Conservation (phyloP, 2,329 filamentous ascomycete genomes). For the Coniochaeta sp. region DNA sequence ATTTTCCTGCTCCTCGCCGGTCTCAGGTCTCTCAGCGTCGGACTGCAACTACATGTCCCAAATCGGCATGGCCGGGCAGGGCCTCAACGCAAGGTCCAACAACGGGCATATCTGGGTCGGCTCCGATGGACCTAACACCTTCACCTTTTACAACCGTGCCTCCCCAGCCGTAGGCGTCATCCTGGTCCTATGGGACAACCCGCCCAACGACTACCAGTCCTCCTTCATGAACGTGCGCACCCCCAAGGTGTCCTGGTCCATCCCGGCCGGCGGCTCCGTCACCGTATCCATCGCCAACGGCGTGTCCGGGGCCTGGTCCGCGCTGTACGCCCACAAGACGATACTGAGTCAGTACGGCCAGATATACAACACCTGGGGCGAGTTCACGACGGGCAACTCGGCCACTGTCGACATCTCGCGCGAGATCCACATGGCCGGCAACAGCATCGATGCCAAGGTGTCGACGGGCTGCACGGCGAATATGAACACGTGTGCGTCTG, state of each 20-base stretch:
- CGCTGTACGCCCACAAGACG: slow-evolving; percentile 20
- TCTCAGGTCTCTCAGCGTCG: slow-evolving; percentile 11
- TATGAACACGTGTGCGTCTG: slow-evolving; percentile 33
- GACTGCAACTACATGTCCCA: slow-evolving; percentile 20
- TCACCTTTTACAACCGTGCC: slow-evolving; percentile 20
- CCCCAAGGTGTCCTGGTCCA: slow-evolving; percentile 27
- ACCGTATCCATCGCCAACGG: slow-evolving; percentile 27
- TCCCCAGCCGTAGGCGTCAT: slow-evolving; percentile 10
- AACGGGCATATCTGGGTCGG: slow-evolving; percentile 22
- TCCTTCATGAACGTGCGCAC: slow-evolving; percentile 19
- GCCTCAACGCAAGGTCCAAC: slow-evolving; percentile 13
- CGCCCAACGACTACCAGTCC: slow-evolving; percentile 13
- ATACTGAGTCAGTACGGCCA: slow-evolving; percentile 26
- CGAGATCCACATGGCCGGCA: slow-evolving; percentile 34
- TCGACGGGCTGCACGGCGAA: slow-evolving; percentile 30
- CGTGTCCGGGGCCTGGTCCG: slow-evolving; percentile 30
- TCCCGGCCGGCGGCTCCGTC: slow-evolving; percentile 24
- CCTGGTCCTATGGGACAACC: slow-evolving; percentile 19
- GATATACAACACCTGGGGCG: slow-evolving; percentile 34
- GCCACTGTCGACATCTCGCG: slow-evolving; percentile 34
- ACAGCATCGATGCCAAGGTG: slow-evolving; percentile 23
- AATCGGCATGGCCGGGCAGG: slow-evolving; percentile 17
- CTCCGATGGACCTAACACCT: slow-evolving; percentile 17
- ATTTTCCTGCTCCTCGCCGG: slow-evolving; percentile 9
- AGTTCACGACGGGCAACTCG: slow-evolving; percentile 28